Evolutionary conservation across 2,329 filamentous ascomycete genomes (phyloP).

Genomic region (Helminthosporium solani): DNA sequence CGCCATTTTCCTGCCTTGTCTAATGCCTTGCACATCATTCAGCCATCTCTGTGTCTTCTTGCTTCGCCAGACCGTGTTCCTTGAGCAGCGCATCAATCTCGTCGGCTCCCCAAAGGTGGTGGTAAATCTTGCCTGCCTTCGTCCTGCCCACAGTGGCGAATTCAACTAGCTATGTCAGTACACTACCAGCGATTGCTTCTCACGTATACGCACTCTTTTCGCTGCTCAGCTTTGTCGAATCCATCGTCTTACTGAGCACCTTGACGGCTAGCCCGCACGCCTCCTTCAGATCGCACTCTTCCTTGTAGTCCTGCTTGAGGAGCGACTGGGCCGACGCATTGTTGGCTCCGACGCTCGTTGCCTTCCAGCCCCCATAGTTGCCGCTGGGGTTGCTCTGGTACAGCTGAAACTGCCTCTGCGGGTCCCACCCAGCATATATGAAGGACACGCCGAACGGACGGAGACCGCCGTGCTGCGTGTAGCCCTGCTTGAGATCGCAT

Average conservation of each 20-base stretch:
- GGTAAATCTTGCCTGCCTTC: slow-evolving; percentile 93
- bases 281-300: slow-evolving; percentile 94
- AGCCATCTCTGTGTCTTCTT: slow-evolving; percentile 40
- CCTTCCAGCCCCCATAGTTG: slow-evolving; percentile 99
- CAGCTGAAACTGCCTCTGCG: slow-evolving; percentile 93
- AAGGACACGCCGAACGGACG: slow-evolving; percentile 98
- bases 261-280: slow-evolving; percentile 97
- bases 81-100: slow-evolving; percentile 93
- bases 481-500: slow-evolving; percentile 98
- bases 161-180: no score
- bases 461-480: slow-evolving; percentile 97
- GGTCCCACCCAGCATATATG: slow-evolving; percentile 98
- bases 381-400: slow-evolving; percentile 99
- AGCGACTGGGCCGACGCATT: slow-evolving; percentile 96
- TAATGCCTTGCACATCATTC: slow-evolving; percentile 30
- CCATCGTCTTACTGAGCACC: slow-evolving; percentile 99
- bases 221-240: slow-evolving; percentile 96
- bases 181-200: no score
- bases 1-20: slow-evolving; percentile 12
- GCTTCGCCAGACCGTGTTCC: slow-evolving; percentile 90
- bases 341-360: slow-evolving; percentile 95
- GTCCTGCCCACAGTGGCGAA: slow-evolving; percentile 98
- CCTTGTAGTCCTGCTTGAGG: slow-evolving; percentile 99
- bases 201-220: slow-evolving; percentile 87
- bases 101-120: slow-evolving; percentile 94